phyloP scores from a whole-genome alignment of 2,329 filamentous ascomycete species.

The Seiridium unicorne region DNA sequence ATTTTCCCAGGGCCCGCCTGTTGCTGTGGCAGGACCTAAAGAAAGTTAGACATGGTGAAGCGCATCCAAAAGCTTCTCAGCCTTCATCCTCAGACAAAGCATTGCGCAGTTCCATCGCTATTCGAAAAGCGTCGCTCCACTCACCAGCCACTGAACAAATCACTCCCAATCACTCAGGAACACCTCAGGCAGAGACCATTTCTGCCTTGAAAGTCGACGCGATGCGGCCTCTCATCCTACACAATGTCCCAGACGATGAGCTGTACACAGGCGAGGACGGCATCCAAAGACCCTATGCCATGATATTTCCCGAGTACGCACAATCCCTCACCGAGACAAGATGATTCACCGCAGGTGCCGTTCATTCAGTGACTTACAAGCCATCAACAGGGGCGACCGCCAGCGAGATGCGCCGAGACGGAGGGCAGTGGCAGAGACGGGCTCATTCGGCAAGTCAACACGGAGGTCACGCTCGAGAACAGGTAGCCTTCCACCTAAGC shows the following conservation, averaged over 20 bases:
- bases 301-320: conserved; percentile 62
- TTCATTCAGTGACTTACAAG: conserved; percentile 1
- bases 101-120: no score
- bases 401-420: conserved; percentile 47
- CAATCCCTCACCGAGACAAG: not conserved
- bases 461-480: conserved; percentile 62
- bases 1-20: not conserved
- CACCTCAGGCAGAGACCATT: not conserved
- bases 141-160: not conserved
- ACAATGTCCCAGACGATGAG: conserved; percentile 68
- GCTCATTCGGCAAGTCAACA: conserved; percentile 67
- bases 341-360: not conserved
- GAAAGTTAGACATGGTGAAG: no score
- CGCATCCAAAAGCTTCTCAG: no score
- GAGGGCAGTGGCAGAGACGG: conserved; percentile 56
- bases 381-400: conserved; percentile 47
- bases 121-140: not conserved
- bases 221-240: conserved; percentile 66
- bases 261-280: conserved; percentile 66
- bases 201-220: conserved; percentile 8
- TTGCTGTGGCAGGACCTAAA: not conserved
- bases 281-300: conserved; percentile 63
- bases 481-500: conserved; percentile 51
- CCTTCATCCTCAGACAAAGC: no score
- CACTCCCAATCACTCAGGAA: not conserved